Base-by-base conservation (phyloP, 2,329 filamentous ascomycete species). In the Lasiodiplodia hormozganensis region DNA sequence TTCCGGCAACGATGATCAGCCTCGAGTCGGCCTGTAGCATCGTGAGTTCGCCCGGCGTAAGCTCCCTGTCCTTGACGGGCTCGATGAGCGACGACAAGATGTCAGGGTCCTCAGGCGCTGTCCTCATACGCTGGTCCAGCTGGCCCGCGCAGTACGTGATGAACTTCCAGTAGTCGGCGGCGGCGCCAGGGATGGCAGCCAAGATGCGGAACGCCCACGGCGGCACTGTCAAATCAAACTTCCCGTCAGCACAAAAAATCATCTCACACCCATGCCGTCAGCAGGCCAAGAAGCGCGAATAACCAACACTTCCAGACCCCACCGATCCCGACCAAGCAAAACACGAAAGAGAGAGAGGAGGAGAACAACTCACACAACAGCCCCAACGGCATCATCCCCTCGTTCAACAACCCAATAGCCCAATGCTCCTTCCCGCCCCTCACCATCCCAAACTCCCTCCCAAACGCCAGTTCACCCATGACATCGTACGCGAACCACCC, bases 401-500 rank as follows among this genome's bases (percentile, higher is more conserved):
- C 65, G 4, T 28, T 36, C 65, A 67, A 34, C 38, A 67, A 4
- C 40, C 74, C 69, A 56, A 82, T 79, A 0, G 78, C 78, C 16
- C 72, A 70, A 62, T 78, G 75, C 36, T 75, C 71, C 38, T 64
- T 51, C 0, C 71, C 75, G 10, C 40, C 69, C 6, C 72, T 70
- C n/a, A 81, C 71, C 75, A 82, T 81, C 25, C 75, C 74, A 71
- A 84, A 82, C 49, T 77, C 74, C 68, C 80, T 79, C n/a, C 76
- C 81, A 69, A 82, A 81, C 10, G 76, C 78, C n/a, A 84, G 71
- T 65, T 84, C 82, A 8, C 82, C 82, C 80, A 86, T 85, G 21
- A 85, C 77, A 69, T 86, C 84, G 68, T 85, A 82, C 67, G 80
- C 79, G 68, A 84, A 79, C 70, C 78, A 84, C 62, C 80, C 76